Evolutionary conservation across 2,329 filamentous ascomycete genomes (phyloP).

Genomic region (Arthroderma uncinatum): DNA sequence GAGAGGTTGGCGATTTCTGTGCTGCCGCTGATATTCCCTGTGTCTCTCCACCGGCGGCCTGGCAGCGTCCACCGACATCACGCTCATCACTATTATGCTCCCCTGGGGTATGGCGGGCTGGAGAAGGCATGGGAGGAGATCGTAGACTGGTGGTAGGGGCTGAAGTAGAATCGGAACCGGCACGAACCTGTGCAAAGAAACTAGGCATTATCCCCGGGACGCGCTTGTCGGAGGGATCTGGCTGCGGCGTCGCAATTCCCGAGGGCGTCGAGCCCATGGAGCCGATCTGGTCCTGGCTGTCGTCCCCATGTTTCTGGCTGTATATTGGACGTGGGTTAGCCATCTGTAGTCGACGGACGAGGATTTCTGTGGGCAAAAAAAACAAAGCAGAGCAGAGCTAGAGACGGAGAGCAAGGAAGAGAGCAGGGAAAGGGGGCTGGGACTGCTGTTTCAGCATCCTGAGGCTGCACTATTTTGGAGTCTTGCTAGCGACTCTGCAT

Average conservation of each 20-base stretch:
- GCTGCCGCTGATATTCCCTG: neutral
- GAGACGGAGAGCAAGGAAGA: neutral
- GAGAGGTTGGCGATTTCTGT: neutral
- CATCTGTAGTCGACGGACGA: conserved; percentile 7
- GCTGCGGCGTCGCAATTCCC: conserved; percentile 83
- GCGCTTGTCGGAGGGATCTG: conserved; percentile 88
- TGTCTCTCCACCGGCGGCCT: neutral
- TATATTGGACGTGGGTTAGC: conserved; percentile 20
- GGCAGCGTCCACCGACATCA: neutral
- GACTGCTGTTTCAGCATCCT: neutral
- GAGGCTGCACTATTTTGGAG: neutral
- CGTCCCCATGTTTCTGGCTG: conserved; percentile 28
- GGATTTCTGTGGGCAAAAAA: neutral
- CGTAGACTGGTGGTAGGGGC: conserved; percentile 32
- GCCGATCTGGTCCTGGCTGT: conserved; percentile 32
- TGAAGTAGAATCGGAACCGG: conserved; percentile 61
- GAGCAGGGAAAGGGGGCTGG: too few species aligned
- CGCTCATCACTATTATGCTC: neutral
- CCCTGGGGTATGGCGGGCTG: neutral
- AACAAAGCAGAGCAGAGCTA: neutral
- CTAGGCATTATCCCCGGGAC: conserved; percentile 86
- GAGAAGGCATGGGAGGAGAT: conserved; percentile 19
- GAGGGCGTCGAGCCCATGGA: conserved; percentile 76
- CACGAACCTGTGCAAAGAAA: conserved; percentile 99
- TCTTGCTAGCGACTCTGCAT: too few species aligned